Percentiles rank a stretch among this genome's conserved stretches.
These are phyloP conservation scores for Protea cynaroides DNA, from an alignment of 164 flowering plant species.

Conservation along the genomic window DNA sequence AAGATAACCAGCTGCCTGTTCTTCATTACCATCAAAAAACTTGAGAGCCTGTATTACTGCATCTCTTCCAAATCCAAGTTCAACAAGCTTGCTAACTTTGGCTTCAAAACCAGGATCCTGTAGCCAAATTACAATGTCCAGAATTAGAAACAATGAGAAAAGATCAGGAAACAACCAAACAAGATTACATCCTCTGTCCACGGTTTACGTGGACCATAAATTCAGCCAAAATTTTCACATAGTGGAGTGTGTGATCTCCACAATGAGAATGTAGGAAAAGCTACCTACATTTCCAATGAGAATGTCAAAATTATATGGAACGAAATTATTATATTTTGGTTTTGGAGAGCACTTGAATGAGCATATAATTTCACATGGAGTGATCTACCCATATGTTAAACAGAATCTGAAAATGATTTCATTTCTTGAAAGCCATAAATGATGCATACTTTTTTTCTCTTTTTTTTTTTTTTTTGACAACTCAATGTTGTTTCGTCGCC, in stretches of 20 bases:
- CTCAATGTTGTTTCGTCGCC: too few relatives aligned
- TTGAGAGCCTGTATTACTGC: slow-evolving; percentile 74
- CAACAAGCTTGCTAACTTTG: slow-evolving; percentile 80
- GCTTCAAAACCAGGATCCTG: slow-evolving; percentile 78
- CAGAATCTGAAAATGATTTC: too few relatives aligned
- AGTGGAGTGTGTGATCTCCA: background rate
- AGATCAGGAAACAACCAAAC: background rate
- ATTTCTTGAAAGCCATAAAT: too few relatives aligned
- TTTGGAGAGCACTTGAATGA: too few relatives aligned
- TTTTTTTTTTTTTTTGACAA: too few relatives aligned
- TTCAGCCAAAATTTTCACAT: background rate
- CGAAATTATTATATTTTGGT: too few relatives aligned
- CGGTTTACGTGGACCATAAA: background rate
- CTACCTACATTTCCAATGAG: too few relatives aligned
- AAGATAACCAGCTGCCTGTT: slow-evolving; percentile 90
- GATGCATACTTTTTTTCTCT: too few relatives aligned
- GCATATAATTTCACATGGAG: too few relatives aligned
- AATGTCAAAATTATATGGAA: background rate
- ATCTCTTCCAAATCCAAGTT: slow-evolving; percentile 82
- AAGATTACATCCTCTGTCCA: background rate
- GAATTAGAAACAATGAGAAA: background rate
- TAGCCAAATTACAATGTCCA: slow-evolving; percentile 6
- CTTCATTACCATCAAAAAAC: slow-evolving; percentile 81
- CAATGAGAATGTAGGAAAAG: too few relatives aligned
- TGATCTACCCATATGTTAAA: too few relatives aligned